Conservation (phyloP, 2,329 filamentous ascomycete species). For the Xylariomycetidae sp. region DNA sequence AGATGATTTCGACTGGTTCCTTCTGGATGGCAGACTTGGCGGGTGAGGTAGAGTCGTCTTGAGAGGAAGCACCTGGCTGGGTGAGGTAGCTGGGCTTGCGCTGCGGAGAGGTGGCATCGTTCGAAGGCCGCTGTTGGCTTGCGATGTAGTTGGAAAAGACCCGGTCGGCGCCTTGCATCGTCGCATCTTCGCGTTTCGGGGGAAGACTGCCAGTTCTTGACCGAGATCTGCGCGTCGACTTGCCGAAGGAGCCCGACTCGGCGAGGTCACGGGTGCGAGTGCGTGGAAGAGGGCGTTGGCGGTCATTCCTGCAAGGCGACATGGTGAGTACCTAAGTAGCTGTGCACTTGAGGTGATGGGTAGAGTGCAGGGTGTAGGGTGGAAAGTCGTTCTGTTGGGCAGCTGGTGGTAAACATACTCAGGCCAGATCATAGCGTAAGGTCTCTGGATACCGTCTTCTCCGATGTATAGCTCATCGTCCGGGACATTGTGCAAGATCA, state of each 20-base stretch:
- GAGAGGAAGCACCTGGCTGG: conserved; percentile 25
- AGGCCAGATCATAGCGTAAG: conserved; percentile 61
- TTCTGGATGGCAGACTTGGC: conserved; percentile 24
- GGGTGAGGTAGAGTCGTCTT: conserved; percentile 29
- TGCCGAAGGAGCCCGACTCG: conserved; percentile 60
- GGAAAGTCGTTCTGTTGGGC: too few relatives aligned
- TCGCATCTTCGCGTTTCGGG: conserved; percentile 55
- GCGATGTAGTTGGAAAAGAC: conserved; percentile 55
- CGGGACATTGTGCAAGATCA: conserved; percentile 63
- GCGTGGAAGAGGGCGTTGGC: conserved; percentile 40
- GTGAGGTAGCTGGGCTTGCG: conserved; percentile 32
- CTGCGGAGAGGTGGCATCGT: conserved; percentile 18
- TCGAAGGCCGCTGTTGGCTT: conserved; percentile 29
- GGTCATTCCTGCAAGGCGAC: conserved; percentile 41
- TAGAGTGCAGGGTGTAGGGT: too few relatives aligned
- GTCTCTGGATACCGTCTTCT: conserved; percentile 58
- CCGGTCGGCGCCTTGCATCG: conserved; percentile 54
- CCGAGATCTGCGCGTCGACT: conserved; percentile 58
- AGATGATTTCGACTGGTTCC: conserved; percentile 65
- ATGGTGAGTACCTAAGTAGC: conserved; percentile 15
- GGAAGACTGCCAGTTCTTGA: conserved; percentile 53
- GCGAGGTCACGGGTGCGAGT: conserved; percentile 44
- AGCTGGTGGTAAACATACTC: conserved; percentile 38
- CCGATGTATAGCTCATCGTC: conserved; percentile 62
- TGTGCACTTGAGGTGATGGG: background rate